Percentiles rank a stretch among this genome's conserved stretches.
Evolutionary conservation across 2,329 filamentous ascomycete genomes (phyloP).

Genomic region (Myriangium duriaei): DNA sequence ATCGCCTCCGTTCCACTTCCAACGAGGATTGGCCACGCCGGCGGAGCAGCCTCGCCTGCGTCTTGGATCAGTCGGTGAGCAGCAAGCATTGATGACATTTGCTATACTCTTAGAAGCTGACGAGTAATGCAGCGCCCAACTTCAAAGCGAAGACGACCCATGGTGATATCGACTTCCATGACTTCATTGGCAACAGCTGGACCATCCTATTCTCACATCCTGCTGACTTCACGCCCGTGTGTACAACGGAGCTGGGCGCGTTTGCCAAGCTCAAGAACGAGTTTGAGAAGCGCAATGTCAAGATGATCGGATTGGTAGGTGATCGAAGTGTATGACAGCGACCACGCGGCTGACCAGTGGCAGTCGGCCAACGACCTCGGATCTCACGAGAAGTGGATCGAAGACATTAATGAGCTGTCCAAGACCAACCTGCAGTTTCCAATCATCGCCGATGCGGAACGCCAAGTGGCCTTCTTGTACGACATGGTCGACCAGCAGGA

Average conservation of each 20-base stretch:
- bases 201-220: slow-evolving; percentile 76
- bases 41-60: slow-evolving; percentile 30
- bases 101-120: neutral
- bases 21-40: slow-evolving; percentile 24
- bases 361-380: slow-evolving; percentile 65
- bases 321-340: slow-evolving; percentile 18
- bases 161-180: slow-evolving; percentile 66
- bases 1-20: slow-evolving; percentile 20
- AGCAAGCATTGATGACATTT: neutral
- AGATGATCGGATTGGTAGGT: slow-evolving; percentile 68
- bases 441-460: slow-evolving; percentile 38
- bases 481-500: slow-evolving; percentile 33
- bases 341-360: neutral
- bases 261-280: slow-evolving; percentile 83
- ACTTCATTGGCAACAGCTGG: slow-evolving; percentile 70
- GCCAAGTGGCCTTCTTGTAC: slow-evolving; percentile 36
- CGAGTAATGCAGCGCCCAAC: slow-evolving; percentile 54
- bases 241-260: slow-evolving; percentile 88
- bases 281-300: slow-evolving; percentile 75
- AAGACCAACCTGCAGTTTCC: slow-evolving; percentile 35
- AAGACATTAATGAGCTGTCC: slow-evolving; percentile 48
- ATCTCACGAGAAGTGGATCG: slow-evolving; percentile 80
- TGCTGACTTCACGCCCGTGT: slow-evolving; percentile 83
- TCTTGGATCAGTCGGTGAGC: slow-evolving; percentile 25
- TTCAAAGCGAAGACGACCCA: slow-evolving; percentile 72